Evolutionary conservation across 495 filamentous ascomycete species (phyloP).

Genomic region (Rostrohypoxylon terebratum): DNA sequence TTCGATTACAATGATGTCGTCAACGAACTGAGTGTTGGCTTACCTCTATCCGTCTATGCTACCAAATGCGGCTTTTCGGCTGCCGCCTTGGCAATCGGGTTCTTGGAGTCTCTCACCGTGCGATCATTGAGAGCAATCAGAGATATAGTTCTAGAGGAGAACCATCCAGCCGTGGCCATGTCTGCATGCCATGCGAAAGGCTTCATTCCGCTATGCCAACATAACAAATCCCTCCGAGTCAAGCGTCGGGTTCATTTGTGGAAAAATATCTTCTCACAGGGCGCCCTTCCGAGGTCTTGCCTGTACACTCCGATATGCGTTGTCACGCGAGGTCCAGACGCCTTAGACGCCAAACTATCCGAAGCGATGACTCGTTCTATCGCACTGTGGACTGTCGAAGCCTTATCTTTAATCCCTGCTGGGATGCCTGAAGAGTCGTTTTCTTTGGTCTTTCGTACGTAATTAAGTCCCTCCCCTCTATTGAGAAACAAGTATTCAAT

Average conservation of each 20-base stretch:
- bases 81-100: not conserved
- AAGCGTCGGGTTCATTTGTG: constrained; percentile 7
- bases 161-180: not conserved
- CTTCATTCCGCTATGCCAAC: not conserved
- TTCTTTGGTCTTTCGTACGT: constrained; percentile 7
- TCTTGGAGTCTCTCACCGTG: not conserved
- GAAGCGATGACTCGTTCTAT: constrained; percentile 2
- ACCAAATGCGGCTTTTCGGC: constrained; percentile 2
- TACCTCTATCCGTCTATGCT: not conserved
- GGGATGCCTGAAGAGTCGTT: not conserved
- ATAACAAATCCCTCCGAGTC: not conserved
- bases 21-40: not conserved
- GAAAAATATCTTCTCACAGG: not conserved
- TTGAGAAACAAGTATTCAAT: not conserved
- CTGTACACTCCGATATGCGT: not conserved
- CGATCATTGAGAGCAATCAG: not conserved
- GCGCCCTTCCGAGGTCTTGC: not conserved
- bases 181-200: not conserved
- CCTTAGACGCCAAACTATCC: not conserved
- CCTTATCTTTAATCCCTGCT: not conserved
- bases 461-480: not conserved
- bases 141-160: not conserved
- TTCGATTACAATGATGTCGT: not conserved
- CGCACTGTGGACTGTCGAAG: not conserved
- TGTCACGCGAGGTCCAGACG: not conserved